Percentiles rank a stretch among this genome's conserved stretches.
phyloP scores from a whole-genome alignment of 441 rosid species.

The Syzygium syzygioides region DNA sequence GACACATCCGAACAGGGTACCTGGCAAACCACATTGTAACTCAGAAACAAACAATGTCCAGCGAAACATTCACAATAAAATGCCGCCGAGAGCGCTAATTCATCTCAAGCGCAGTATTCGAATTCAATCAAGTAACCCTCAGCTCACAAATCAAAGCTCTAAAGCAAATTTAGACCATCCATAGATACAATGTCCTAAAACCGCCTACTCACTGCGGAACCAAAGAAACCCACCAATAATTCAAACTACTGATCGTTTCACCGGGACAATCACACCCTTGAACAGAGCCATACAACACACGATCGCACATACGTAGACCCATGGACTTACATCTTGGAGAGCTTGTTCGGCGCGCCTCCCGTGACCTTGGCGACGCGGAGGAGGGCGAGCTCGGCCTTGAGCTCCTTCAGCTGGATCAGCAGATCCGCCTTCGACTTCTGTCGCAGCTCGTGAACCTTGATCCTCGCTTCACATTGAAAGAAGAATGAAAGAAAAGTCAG shows the following conservation, averaged over 20 bases:
- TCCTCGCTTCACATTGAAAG: slow-evolving; percentile 47
- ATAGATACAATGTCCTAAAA: background rate
- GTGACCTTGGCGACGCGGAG: slow-evolving; percentile 98
- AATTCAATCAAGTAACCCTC: background rate
- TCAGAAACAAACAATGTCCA: background rate
- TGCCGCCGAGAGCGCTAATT: background rate
- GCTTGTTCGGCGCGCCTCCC: slow-evolving; percentile 96
- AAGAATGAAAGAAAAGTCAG: background rate
- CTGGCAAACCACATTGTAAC: background rate
- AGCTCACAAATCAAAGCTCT: background rate
- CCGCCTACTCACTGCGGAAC: background rate
- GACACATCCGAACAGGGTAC: background rate
- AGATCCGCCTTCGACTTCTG: slow-evolving; percentile 76
- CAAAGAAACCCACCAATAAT: background rate
- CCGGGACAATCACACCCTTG: background rate
- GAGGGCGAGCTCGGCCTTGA: slow-evolving; percentile 78
- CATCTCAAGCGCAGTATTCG: background rate
- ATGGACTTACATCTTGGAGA: slow-evolving; percentile 70
- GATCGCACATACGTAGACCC: background rate
- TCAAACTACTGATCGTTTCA: background rate
- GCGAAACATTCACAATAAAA: background rate
- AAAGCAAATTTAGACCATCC: background rate
- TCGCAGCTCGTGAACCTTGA: slow-evolving; percentile 92
- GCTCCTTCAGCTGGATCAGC: slow-evolving; percentile 67
- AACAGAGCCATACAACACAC: background rate